Conservation (phyloP, 495 filamentous ascomycete genomes). For the Penicillium silybi region DNA sequence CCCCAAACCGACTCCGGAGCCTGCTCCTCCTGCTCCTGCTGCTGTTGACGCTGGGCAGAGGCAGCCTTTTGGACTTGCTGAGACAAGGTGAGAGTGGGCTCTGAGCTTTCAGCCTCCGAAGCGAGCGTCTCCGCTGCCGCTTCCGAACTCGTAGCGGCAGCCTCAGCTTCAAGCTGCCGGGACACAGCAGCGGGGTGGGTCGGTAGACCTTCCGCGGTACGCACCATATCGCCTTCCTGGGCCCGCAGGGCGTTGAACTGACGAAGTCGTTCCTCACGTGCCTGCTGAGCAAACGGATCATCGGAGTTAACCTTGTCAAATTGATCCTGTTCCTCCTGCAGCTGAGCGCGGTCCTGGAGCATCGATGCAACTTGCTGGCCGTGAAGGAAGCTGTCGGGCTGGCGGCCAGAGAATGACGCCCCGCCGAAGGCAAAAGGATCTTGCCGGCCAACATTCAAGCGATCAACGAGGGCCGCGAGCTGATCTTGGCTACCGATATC, state of each 20-base stretch:
- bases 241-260: slow-evolving; percentile 60
- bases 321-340: slow-evolving; percentile 62
- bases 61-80: slow-evolving; percentile 84
- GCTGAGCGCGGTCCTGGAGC: slow-evolving; percentile 56
- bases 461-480: slow-evolving; percentile 56
- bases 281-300: slow-evolving; percentile 48
- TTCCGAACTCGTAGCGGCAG: slow-evolving; percentile 19
- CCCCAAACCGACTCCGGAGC: slow-evolving; percentile 57
- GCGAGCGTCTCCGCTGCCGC: slow-evolving; percentile 13
- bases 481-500: slow-evolving; percentile 56
- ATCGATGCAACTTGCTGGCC: slow-evolving; percentile 56
- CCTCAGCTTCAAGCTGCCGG: slow-evolving; percentile 23
- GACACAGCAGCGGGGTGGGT: slow-evolving; percentile 33
- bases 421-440: slow-evolving; percentile 52
- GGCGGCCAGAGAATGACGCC: slow-evolving; percentile 48
- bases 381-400: slow-evolving; percentile 51
- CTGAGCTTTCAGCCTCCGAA: slow-evolving; percentile 20
- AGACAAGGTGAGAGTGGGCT: slow-evolving; percentile 62
- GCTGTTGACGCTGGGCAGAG: slow-evolving; percentile 59
- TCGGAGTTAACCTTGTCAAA: slow-evolving; percentile 49
- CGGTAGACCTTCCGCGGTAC: slow-evolving; percentile 39
- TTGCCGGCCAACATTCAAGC: slow-evolving; percentile 52
- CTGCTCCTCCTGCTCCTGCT: slow-evolving; percentile 43
- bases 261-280: slow-evolving; percentile 56
- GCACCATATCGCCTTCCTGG: slow-evolving; percentile 48